Conservation (phyloP, 2,329 filamentous ascomycete genomes). For the Claviceps arundinis region DNA sequence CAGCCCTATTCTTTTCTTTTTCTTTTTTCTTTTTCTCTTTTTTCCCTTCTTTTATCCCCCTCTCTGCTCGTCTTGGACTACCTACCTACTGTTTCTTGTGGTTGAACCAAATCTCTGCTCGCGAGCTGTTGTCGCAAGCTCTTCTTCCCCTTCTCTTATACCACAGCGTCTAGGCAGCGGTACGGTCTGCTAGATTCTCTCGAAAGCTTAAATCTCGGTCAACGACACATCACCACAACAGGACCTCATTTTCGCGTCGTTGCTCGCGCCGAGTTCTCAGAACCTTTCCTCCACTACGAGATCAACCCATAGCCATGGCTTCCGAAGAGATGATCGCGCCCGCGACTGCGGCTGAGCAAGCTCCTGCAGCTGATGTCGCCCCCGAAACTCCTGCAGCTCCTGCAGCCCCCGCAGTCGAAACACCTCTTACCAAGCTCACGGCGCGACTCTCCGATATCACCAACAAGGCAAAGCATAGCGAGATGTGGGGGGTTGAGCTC, state of each 20-base stretch:
- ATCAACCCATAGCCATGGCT: slow-evolving; percentile 8
- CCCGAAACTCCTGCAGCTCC: slow-evolving; percentile 8
- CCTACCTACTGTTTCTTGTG: too few species aligned
- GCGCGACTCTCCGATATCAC: slow-evolving; percentile 44
- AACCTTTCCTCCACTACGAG: neutral
- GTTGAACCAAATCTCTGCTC: too few species aligned
- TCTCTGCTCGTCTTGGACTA: too few species aligned
- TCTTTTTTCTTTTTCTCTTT: too few species aligned
- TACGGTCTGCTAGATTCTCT: neutral
- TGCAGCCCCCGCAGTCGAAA: slow-evolving; percentile 9
- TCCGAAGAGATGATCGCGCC: slow-evolving; percentile 13
- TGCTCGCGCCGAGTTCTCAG: neutral
- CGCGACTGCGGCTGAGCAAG: neutral
- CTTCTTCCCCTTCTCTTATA: too few species aligned
- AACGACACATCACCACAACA: neutral
- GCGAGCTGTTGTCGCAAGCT: too few species aligned
- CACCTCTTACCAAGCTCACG: slow-evolving; percentile 41
- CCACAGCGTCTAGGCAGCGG: too few species aligned
- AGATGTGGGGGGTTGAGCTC: slow-evolving; percentile 81
- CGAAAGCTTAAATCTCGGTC: neutral
- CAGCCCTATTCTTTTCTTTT: too few species aligned
- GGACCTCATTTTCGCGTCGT: neutral
- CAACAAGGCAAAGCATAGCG: slow-evolving; percentile 44
- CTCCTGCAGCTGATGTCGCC: slow-evolving; percentile 7
- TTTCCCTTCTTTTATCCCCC: too few species aligned